Percentiles rank a stretch among this genome's conserved stretches.
phyloP scores from a whole-genome alignment of 2,329 filamentous ascomycete genomes.

The Tricladium varicosporioides region DNA sequence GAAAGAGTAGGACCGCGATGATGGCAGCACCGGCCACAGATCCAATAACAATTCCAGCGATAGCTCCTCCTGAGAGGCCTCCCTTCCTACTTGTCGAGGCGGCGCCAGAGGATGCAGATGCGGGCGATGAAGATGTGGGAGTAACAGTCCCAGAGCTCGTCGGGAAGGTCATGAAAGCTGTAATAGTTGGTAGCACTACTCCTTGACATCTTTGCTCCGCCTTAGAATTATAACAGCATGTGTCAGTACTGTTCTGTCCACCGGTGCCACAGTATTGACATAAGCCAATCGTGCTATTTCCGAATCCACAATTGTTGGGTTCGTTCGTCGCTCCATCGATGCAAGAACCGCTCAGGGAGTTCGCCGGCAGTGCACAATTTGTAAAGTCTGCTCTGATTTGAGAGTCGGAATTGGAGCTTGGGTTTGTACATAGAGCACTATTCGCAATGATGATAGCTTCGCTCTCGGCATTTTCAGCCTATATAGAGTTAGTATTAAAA shows the following conservation, averaged over 20 bases:
- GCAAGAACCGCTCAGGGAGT: constrained; percentile 74
- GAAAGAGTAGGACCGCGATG: constrained; percentile 66
- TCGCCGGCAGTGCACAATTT: constrained; percentile 79
- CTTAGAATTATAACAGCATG: constrained; percentile 84
- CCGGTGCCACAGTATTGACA: constrained; percentile 84
- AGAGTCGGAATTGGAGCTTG: constrained; percentile 62
- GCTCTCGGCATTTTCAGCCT: constrained; percentile 82
- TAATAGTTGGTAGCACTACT: constrained; percentile 76
- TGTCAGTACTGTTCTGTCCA: constrained; percentile 88
- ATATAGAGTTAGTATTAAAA: constrained; percentile 29
- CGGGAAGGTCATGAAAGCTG: constrained; percentile 64
- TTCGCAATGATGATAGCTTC: constrained; percentile 83
- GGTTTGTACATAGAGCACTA: constrained; percentile 66
- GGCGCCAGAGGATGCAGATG: constrained; percentile 12
- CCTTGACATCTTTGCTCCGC: constrained; percentile 70
- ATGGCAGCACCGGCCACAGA: constrained; percentile 69
- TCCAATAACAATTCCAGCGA: constrained; percentile 88
- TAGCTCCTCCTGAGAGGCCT: constrained; percentile 76
- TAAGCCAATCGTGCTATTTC: constrained; percentile 67
- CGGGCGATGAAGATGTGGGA: constrained; percentile 31
- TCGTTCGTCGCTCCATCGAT: constrained; percentile 78
- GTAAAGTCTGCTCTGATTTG: constrained; percentile 92
- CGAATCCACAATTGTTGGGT: constrained; percentile 82
- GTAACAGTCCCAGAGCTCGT: constrained; percentile 49
- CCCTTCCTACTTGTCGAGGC: constrained; percentile 21